phyloP scores from a whole-genome alignment of 2,329 filamentous ascomycete genomes.

The Coniochaeta prunicola region DNA sequence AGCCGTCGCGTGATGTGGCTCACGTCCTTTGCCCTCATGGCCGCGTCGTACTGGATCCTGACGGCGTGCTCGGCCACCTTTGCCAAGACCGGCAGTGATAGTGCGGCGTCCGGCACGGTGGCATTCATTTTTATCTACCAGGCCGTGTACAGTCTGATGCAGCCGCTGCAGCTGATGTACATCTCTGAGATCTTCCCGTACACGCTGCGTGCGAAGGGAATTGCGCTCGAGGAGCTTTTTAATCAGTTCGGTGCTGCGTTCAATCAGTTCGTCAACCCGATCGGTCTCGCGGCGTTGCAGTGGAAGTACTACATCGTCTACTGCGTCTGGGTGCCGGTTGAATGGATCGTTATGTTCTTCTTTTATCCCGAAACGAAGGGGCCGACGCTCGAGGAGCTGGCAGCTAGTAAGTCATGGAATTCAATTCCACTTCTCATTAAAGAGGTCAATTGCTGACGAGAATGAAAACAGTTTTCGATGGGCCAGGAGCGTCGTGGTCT shows the following conservation, averaged over 20 bases:
- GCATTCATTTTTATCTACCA: slow-evolving; percentile 12
- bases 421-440: no score
- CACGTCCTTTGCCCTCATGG: slow-evolving; percentile 28
- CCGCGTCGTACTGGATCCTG: slow-evolving; percentile 27
- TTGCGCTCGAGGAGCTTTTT: slow-evolving; percentile 20
- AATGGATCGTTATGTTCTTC: slow-evolving; percentile 30
- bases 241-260: slow-evolving; percentile 20
- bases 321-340: slow-evolving; percentile 30
- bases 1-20: slow-evolving; percentile 18
- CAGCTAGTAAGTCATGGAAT: no score
- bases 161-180: slow-evolving; percentile 18
- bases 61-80: slow-evolving; percentile 15
- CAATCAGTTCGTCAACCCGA: slow-evolving; percentile 38
- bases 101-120: slow-evolving; percentile 13
- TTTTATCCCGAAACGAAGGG: slow-evolving; percentile 34
- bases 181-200: slow-evolving; percentile 32
- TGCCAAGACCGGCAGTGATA: neutral
- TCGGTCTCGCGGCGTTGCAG: slow-evolving; percentile 29
- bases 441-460: no score
- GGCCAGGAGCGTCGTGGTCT: no score
- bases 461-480: no score
- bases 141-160: slow-evolving; percentile 25
- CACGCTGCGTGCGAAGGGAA: slow-evolving; percentile 20
- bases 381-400: no score
- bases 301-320: slow-evolving; percentile 36